A percentile compares a stretch with the other conserved stretches of the same genome.
These are phyloP conservation scores for Mytilinidion resinicola DNA, from an alignment of 495 filamentous ascomycete genomes.

Conservation along the genomic window DNA sequence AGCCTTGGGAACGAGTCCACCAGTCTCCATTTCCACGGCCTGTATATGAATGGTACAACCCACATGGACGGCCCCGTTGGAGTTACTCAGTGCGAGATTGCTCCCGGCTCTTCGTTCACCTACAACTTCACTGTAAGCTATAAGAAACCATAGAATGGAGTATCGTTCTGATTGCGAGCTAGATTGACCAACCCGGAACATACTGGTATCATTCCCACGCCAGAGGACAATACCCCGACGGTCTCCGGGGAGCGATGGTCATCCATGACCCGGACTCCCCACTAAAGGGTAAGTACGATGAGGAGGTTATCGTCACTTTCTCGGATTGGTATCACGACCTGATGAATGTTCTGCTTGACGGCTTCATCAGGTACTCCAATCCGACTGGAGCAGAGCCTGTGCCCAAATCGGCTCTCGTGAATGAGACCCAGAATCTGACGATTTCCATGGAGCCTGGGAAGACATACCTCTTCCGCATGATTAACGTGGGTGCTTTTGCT, in stretches of 20 bases:
- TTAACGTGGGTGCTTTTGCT: slow-evolving; percentile 55
- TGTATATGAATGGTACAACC: slow-evolving; percentile 21
- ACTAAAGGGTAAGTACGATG: slow-evolving; percentile 23
- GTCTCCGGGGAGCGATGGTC: slow-evolving; percentile 21
- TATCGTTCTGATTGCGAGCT: slow-evolving; percentile 55
- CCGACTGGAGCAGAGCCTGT: slow-evolving; percentile 51
- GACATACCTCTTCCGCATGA: slow-evolving; percentile 71
- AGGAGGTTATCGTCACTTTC: slow-evolving; percentile 27
- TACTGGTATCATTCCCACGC: slow-evolving; percentile 29
- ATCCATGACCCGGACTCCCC: slow-evolving; percentile 23
- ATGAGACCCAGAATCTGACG: slow-evolving; percentile 51
- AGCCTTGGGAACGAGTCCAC: slow-evolving; percentile 41
- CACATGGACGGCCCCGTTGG: slow-evolving; percentile 23
- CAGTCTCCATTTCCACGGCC: slow-evolving; percentile 27
- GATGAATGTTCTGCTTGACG: slow-evolving; percentile 38
- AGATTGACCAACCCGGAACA: slow-evolving; percentile 32
- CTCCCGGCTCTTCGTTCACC: slow-evolving; percentile 21
- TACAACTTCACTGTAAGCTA: slow-evolving; percentile 43
- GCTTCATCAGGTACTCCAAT: slow-evolving; percentile 46
- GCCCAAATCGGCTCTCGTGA: slow-evolving; percentile 49
- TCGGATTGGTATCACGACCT: slow-evolving; percentile 33
- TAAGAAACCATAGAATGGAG: slow-evolving; percentile 69
- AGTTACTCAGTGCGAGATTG: slow-evolving; percentile 37
- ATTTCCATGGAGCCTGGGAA: slow-evolving; percentile 61
- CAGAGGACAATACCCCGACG: slow-evolving; percentile 25